These are phyloP conservation scores for Lentinula edodes DNA, from an alignment of 768 basidiomycete species.

Conservation along the genomic window DNA sequence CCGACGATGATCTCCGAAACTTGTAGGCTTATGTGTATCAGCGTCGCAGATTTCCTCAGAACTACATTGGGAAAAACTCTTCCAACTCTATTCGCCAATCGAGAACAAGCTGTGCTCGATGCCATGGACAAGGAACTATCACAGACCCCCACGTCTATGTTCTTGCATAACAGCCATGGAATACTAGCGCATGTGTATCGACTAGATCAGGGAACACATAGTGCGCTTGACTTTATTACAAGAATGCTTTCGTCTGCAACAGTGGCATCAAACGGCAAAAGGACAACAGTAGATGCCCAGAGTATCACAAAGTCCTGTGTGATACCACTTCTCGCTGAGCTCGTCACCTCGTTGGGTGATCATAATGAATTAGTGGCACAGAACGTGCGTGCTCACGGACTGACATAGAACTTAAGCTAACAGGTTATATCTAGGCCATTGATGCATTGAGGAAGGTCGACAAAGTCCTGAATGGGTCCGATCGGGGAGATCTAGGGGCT, in stretches of 20 bases:
- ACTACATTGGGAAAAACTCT: constrained; percentile 60
- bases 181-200: constrained; percentile 68
- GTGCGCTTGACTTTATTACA: constrained; percentile 57
- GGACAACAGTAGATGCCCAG: constrained; percentile 33
- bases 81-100: constrained; percentile 61
- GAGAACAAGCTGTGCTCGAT: constrained; percentile 54
- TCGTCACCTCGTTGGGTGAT: constrained; percentile 78
- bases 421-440: constrained; percentile 21
- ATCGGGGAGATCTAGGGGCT: constrained; percentile 36
- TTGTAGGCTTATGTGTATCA: constrained; percentile 61
- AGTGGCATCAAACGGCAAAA: constrained; percentile 14
- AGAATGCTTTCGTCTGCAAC: constrained; percentile 49
- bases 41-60: constrained; percentile 55
- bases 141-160: constrained; percentile 38
- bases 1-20: constrained; percentile 56
- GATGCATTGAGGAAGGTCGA: constrained; percentile 36
- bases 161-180: constrained; percentile 50
- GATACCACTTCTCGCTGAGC: constrained; percentile 63
- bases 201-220: constrained; percentile 48
- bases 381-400: constrained; percentile 31
- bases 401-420: not conserved
- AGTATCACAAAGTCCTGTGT: constrained; percentile 62
- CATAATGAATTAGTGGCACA: constrained; percentile 40
- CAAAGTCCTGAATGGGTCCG: constrained; percentile 31
- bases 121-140: constrained; percentile 52